Conservation (phyloP, 345 rosid genomes). For the Hibiscus tridactylites region DNA sequence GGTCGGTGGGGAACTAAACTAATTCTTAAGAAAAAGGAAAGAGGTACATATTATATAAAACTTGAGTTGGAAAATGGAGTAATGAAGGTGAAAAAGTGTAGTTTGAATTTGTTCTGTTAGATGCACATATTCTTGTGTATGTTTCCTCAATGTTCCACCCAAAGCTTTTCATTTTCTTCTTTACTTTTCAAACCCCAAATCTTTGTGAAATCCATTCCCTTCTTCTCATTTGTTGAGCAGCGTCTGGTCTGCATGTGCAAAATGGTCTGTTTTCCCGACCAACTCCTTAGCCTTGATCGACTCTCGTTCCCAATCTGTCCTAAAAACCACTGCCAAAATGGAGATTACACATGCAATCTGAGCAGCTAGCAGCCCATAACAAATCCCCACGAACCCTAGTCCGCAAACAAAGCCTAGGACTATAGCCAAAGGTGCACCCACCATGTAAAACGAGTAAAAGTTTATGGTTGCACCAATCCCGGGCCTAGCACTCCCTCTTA, state of each 20-base stretch:
- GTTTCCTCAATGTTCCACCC: not conserved
- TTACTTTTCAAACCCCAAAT: not conserved
- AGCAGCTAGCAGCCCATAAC: slow-evolving; percentile 80
- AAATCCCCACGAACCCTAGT: slow-evolving; percentile 73
- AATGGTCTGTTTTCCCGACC: slow-evolving; percentile 38
- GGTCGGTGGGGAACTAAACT: not conserved
- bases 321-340: slow-evolving; percentile 48
- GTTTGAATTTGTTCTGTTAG: slow-evolving; percentile 4
- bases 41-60: not conserved
- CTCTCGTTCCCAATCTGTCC: slow-evolving; percentile 79
- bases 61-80: not conserved
- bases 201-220: slow-evolving; percentile 10
- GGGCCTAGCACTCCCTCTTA: slow-evolving; percentile 82
- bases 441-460: slow-evolving; percentile 68
- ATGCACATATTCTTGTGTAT: not conserved
- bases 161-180: not conserved
- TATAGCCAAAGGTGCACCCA: slow-evolving; percentile 75
- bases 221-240: slow-evolving; percentile 34
- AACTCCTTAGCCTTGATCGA: slow-evolving; percentile 53
- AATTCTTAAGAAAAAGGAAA: not conserved
- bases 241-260: slow-evolving; percentile 27
- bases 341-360: slow-evolving; percentile 70
- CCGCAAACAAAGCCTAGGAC: slow-evolving; percentile 51
- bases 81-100: slow-evolving; percentile 1
- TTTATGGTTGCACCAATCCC: slow-evolving; percentile 59